Conservation (phyloP, 164 flowering plant species). For the Macadamia integrifolia region DNA sequence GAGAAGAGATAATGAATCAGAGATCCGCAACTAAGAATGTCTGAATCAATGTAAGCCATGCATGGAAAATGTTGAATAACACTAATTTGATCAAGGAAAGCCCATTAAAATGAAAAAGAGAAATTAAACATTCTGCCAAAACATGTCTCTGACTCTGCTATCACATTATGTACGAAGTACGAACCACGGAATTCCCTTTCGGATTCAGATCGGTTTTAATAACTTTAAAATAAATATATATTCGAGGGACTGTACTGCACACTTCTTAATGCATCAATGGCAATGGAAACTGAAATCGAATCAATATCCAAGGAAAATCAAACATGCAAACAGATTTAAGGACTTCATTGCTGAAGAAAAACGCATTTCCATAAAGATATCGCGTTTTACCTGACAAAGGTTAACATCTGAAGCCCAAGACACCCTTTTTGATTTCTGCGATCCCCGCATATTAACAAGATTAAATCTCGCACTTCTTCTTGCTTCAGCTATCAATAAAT, state of each 20-base stretch:
- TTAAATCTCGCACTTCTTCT: background rate
- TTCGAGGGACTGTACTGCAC: background rate
- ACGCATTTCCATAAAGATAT: background rate
- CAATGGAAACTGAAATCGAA: background rate
- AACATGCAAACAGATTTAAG: background rate
- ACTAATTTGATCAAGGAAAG: background rate
- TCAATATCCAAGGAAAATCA: background rate
- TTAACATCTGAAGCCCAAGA: background rate
- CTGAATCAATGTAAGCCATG: background rate
- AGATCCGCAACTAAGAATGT: too few species aligned
- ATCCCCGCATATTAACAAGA: background rate
- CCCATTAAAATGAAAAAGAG: too few species aligned
- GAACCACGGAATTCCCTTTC: background rate
- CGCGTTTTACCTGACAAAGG: background rate
- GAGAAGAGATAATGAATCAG: too few species aligned
- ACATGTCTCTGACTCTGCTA: background rate
- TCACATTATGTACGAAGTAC: background rate
- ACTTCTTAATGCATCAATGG: background rate
- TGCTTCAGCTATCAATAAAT: background rate
- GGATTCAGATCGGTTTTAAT: background rate
- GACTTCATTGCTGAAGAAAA: background rate
- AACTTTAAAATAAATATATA: background rate
- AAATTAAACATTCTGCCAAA: too few species aligned
- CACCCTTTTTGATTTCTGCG: background rate
- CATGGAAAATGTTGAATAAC: background rate